Conservation (phyloP, 2,329 filamentous ascomycete genomes). For the Pestalotiopsis sp. region DNA sequence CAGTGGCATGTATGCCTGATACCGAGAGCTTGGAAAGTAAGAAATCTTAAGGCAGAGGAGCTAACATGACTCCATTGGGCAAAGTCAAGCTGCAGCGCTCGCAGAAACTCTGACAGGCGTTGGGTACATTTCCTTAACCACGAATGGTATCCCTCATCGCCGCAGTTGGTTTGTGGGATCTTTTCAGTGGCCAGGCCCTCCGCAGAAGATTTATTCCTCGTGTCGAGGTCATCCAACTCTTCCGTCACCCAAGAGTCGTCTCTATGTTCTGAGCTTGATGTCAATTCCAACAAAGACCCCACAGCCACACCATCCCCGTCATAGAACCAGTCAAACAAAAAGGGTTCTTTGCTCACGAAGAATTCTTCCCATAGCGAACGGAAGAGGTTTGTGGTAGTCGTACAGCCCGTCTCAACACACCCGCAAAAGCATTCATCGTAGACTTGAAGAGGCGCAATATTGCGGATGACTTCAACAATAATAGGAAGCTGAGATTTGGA, state of each 20-base stretch:
- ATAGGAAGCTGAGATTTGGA: no score
- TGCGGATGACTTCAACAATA: neutral
- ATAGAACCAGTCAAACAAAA: neutral
- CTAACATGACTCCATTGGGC: neutral
- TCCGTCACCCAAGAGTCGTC: no score
- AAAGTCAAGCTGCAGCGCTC: neutral
- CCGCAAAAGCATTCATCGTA: neutral
- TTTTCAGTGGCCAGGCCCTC: neutral
- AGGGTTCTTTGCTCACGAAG: neutral
- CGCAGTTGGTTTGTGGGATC: no score
- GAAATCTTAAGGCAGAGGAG: neutral
- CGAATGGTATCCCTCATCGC: no score
- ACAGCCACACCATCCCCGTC: no score
- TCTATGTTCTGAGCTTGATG: neutral
- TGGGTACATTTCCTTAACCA: neutral
- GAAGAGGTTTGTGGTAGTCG: neutral
- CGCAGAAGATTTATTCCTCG: neutral
- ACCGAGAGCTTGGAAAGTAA: constrained; percentile 1
- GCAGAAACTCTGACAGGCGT: neutral
- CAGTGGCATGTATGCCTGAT: neutral
- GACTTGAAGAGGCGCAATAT: neutral
- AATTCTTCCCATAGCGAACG: neutral
- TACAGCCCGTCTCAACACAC: neutral
- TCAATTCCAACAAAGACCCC: no score
- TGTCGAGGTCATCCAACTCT: neutral